A percentile compares a stretch with the other conserved stretches of the same genome.
These are phyloP conservation scores for Bipolaris cookei DNA, from an alignment of 2,329 filamentous ascomycete species.

Conservation along the genomic window DNA sequence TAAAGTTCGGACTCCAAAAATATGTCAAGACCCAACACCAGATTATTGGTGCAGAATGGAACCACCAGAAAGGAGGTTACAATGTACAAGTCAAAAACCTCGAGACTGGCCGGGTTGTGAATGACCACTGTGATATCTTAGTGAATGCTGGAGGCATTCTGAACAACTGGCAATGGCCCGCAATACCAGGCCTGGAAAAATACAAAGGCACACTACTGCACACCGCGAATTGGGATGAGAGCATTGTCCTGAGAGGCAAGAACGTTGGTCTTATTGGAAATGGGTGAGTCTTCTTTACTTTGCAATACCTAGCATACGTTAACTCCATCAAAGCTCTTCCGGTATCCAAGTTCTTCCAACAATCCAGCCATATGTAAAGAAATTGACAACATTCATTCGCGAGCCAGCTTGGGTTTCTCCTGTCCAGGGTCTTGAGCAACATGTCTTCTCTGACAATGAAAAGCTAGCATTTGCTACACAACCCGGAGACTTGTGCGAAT, in stretches of 20 bases:
- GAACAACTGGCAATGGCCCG: slow-evolving; percentile 61
- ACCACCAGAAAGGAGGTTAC: slow-evolving; percentile 45
- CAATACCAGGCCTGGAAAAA: slow-evolving; percentile 57
- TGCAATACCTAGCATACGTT: not conserved
- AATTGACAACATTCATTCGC: slow-evolving; percentile 59
- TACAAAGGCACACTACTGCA: slow-evolving; percentile 63
- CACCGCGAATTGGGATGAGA: slow-evolving; percentile 62
- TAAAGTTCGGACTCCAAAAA: slow-evolving; percentile 49
- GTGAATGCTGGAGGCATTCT: slow-evolving; percentile 59
- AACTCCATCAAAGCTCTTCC: slow-evolving; percentile 53
- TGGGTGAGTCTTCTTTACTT: slow-evolving; percentile 31
- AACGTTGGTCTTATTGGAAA: slow-evolving; percentile 62
- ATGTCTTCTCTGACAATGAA: slow-evolving; percentile 53
- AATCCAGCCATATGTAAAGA: slow-evolving; percentile 54
- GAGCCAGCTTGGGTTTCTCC: slow-evolving; percentile 60
- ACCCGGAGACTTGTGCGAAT: slow-evolving; percentile 48
- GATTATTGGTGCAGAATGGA: slow-evolving; percentile 48
- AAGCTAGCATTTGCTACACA: slow-evolving; percentile 51
- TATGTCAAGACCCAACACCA: slow-evolving; percentile 47
- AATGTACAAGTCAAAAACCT: slow-evolving; percentile 47
- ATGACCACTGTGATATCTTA: slow-evolving; percentile 57
- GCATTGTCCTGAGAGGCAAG: slow-evolving; percentile 57
- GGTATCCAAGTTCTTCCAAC: slow-evolving; percentile 61
- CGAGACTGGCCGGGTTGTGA: slow-evolving; percentile 32
- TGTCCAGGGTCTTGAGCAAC: slow-evolving; percentile 52